Conservation (phyloP, 164 flowering plant genomes). For the Kalanchoe fedtschenkoi region DNA sequence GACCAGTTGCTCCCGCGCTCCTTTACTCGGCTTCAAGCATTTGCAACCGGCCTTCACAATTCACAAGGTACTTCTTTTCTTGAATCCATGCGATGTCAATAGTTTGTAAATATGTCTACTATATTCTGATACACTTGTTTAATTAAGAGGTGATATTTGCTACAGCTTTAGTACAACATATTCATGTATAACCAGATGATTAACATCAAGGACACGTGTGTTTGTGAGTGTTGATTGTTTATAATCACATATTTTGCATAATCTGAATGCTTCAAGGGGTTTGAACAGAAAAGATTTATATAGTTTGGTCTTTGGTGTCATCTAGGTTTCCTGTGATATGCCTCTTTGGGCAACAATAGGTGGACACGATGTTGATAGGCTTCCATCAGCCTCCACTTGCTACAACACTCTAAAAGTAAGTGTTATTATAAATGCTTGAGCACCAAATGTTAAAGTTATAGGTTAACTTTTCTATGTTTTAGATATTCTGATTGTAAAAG, state of each 20-base stretch:
- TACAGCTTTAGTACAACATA: not conserved
- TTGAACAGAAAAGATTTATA: not conserved
- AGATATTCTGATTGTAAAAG: not conserved
- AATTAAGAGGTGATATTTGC: not conserved
- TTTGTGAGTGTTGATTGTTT: not conserved
- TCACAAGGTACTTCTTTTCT: slow-evolving; percentile 55
- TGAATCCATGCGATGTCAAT: not conserved
- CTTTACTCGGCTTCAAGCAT: slow-evolving; percentile 95
- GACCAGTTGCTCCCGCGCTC: slow-evolving; percentile 96
- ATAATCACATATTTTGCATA: not conserved
- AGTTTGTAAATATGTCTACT: not conserved
- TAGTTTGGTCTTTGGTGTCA: not conserved
- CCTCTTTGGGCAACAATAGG: slow-evolving; percentile 86
- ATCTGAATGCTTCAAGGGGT: not conserved
- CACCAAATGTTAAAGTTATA: not conserved
- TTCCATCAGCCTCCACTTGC: slow-evolving; percentile 98
- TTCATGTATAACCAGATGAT: not conserved
- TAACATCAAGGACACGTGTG: not conserved
- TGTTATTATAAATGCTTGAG: not conserved
- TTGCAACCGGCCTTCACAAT: slow-evolving; percentile 88
- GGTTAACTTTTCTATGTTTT: not conserved
- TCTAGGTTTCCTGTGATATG: slow-evolving; percentile 70
- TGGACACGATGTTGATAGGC: slow-evolving; percentile 95
- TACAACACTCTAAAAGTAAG: slow-evolving; percentile 92
- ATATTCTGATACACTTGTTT: not conserved